Percentiles rank a stretch among this genome's conserved stretches.
Evolutionary conservation across 1,139 yeast species (phyloP).

Genomic region (Saccharomyces hybrid): DNA sequence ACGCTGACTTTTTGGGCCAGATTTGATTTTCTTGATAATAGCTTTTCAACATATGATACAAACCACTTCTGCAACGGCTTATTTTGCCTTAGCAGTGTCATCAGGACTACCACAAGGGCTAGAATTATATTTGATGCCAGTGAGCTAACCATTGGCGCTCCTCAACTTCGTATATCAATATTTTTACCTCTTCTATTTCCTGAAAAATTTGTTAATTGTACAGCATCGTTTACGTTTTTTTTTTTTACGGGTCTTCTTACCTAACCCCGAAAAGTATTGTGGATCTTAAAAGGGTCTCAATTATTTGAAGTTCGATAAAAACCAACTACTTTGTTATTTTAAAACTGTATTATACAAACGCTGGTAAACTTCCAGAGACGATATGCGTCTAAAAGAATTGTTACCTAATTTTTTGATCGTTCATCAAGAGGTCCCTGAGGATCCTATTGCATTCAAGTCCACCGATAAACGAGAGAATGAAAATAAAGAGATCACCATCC

Average conservation of each 20-base stretch:
- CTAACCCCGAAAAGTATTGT: background rate
- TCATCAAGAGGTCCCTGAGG: conserved; percentile 7
- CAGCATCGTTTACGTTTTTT: background rate
- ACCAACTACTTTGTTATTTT: background rate
- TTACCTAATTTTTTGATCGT: conserved; percentile 6
- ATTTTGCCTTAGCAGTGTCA: conserved; percentile 20
- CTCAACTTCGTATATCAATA: background rate
- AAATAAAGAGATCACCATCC: conserved; percentile 9
- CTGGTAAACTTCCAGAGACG: background rate
- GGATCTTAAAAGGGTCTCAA: background rate
- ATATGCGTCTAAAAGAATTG: background rate
- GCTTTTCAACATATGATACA: conserved; percentile 8
- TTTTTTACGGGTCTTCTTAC: background rate
- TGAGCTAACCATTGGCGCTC: background rate
- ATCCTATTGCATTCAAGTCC: conserved; percentile 9
- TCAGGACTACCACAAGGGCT: conserved; percentile 1
- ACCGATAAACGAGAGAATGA: conserved; percentile 1
- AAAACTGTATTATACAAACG: background rate
- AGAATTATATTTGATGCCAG: background rate
- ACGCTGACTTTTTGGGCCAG: background rate
- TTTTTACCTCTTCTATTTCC: background rate
- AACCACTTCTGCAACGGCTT: conserved; percentile 18
- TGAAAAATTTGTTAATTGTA: background rate
- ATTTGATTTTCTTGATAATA: background rate
- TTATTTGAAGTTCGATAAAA: background rate